Evolutionary conservation across 1,139 yeast genomes (phyloP), one percentile per base, ranked within the genome.

Genomic region (Kodamaea sp.): DNA sequence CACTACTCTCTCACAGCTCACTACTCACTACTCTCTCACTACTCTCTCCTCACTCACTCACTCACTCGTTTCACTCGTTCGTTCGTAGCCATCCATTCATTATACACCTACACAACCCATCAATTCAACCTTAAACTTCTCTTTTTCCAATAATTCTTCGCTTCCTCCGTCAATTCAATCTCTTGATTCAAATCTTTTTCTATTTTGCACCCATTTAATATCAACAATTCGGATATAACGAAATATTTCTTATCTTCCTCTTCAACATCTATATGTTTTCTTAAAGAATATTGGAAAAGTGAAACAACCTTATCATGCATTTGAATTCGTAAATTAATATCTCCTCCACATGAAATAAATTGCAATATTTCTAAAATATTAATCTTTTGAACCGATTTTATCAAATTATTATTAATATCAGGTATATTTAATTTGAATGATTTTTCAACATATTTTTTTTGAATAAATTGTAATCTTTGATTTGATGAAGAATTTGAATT

Each of bases 221-320:
- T 52, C 9, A 90, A 63, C 29, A 87, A 65, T 54, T 89, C 96
- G 0, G 95, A 79, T 20, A 85, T 64, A n/a, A 84, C 81, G 60
- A 83, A 89, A 24, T 40, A 73, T 36, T 60, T 58, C 11, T 34
- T 35, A 15, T 46, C 48, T 6, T 42, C 48, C 4, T 49, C 58
- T 6, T 56, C 54, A 39, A 61, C 55, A 48, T 47, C 75, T 48
- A 55, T 58, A 37, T 67, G 70, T 45, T 81, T 80, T 10, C 78
- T 59, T 31, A 83, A 57, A 0, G 88, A 75, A 49, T 80, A 81
- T 49, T 80, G 86, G 47, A 81, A 72, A n/a, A 81, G 53, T 1
- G 77, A 51, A 7, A 78, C 62, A 9, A 54, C 50, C 11, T 55
- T 55, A 7, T 57, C 51, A 9, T 52, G 58, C 9, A 67, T 57